A percentile compares a stretch with the other conserved stretches of the same genome.
These are phyloP conservation scores for Hemisphaericaspora subhashii DNA, from an alignment of 1,139 yeast species.

Conservation along the genomic window DNA sequence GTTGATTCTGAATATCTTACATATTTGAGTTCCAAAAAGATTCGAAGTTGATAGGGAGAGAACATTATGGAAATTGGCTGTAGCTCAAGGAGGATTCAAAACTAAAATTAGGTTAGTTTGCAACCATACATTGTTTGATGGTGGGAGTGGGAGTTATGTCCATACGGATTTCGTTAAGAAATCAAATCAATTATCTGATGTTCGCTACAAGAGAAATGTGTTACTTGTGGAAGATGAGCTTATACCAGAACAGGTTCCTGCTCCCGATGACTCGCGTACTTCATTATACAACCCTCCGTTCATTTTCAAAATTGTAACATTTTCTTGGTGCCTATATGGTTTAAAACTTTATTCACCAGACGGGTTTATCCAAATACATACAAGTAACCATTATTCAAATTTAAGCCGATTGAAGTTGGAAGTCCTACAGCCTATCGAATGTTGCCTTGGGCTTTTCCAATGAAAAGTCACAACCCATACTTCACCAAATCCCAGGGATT, in stretches of 20 bases:
- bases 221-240: slow-evolving; percentile 9
- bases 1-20: slow-evolving; percentile 19
- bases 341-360: slow-evolving; percentile 3
- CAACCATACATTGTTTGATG: slow-evolving; percentile 40
- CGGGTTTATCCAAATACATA: slow-evolving; percentile 14
- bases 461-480: slow-evolving; percentile 12
- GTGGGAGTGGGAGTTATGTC: slow-evolving; percentile 31
- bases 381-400: slow-evolving; percentile 19
- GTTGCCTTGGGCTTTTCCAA: slow-evolving; percentile 16
- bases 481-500: slow-evolving; percentile 17
- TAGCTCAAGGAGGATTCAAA: slow-evolving; percentile 16
- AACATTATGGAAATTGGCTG: slow-evolving; percentile 34
- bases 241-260: slow-evolving; percentile 4
- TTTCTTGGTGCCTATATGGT: slow-evolving; percentile 12
- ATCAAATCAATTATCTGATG: slow-evolving; percentile 7
- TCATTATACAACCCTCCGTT: slow-evolving; percentile 15
- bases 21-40: slow-evolving; percentile 16
- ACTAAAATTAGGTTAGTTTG: slow-evolving; percentile 26
- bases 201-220: slow-evolving; percentile 2
- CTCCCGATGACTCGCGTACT: slow-evolving; percentile 6
- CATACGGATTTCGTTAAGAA: slow-evolving; percentile 27
- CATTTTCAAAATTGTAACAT: slow-evolving; percentile 8
- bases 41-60: slow-evolving; percentile 18
- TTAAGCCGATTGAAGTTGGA: slow-evolving; percentile 12
- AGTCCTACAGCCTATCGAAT: slow-evolving; percentile 16